Evolutionary conservation across 1,284 basidiomycete species (phyloP).

Genomic region (Fistulinella cinereoalba): DNA sequence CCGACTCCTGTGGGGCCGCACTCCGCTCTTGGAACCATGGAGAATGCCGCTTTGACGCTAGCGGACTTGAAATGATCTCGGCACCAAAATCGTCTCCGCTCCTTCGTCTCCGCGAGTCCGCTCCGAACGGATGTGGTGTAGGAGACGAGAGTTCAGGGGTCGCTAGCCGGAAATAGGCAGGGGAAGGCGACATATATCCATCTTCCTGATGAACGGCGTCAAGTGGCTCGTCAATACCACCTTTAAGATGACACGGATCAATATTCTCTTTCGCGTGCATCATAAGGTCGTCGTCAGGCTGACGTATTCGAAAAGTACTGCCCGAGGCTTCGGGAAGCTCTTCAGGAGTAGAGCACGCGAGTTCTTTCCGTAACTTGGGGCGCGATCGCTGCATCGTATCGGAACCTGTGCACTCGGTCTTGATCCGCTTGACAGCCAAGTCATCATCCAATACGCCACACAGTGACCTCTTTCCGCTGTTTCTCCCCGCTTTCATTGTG

Average conservation of each 20-base stretch:
- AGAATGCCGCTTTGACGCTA: conserved; percentile 31
- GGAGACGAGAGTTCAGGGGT: conserved; percentile 67
- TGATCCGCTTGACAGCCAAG: conserved; percentile 49
- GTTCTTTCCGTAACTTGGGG: conserved; percentile 15
- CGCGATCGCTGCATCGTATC: conserved; percentile 35
- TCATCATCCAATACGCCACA: conserved; percentile 67
- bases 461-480: conserved; percentile 72
- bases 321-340: conserved; percentile 42
- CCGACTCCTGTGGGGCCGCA: conserved; percentile 10
- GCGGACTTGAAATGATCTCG: conserved; percentile 63
- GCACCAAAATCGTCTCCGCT: conserved; percentile 47
- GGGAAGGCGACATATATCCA: conserved; percentile 69
- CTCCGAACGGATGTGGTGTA: conserved; percentile 21
- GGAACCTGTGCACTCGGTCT: conserved; percentile 27
- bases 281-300: conserved; percentile 50
- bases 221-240: conserved; percentile 24
- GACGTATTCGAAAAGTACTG: conserved; percentile 19
- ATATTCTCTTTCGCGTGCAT: conserved; percentile 40
- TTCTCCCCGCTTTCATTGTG: conserved; percentile 44
- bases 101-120: conserved; percentile 9
- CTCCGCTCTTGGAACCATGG: conserved; percentile 14
- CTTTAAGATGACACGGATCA: conserved; percentile 34
- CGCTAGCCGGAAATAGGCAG: conserved; percentile 48
- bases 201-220: conserved; percentile 61
- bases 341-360: conserved; percentile 9